Evolutionary conservation across 345 rosid genomes (phyloP), one percentile per base, ranked within the genome.

Genomic region (Eucalyptus viminalis): DNA sequence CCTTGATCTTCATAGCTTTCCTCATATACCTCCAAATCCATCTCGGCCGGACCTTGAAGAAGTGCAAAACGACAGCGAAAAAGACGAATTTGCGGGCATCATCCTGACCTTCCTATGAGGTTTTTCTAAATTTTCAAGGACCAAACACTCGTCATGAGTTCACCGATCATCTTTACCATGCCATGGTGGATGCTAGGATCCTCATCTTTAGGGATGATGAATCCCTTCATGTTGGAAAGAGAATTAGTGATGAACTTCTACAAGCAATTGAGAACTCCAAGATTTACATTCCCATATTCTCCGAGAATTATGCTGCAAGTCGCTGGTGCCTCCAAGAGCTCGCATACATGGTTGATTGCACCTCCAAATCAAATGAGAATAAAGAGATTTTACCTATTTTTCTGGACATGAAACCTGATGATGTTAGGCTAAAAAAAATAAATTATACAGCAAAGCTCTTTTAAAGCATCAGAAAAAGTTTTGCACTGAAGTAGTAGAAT

Each of bases 31-130:
- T 96, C 86, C 95, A 94, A 89, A 47, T 94, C 86, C 92, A 94
- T 88, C 76, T 90, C 43, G 90, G 65, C 43, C 94, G 96, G 53
- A 92, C 89, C 54, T 91, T 94, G 47, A 92, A 94, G 90, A 94
- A 92, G 31, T 94, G 95, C 69, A 91, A 58, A 91, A 91, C 89
- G 93, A 91, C 91, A n/a, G 95, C 90, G 80, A 93, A 95, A 27
- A n/a, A 0, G 34, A 6, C 8, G 1, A 27, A 12, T 60, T 60
- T 0, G 31, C 8, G 0, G 69, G 16, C 34, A 60, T 90, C 43
- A 92, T 69, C 44, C 93, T 95, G 49, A 92, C 88, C 44, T 62
- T 27, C 69, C 16, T 62, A 62, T 13, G 34, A 62, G 69, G 34
- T 29, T 62, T 62, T 29, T 12, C 31, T 62, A 62, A 62, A 8